Evolutionary conservation across 805 yeast species (phyloP), one percentile per base, ranked within the genome.

Genomic region (Sugiyamaella marilandica): DNA sequence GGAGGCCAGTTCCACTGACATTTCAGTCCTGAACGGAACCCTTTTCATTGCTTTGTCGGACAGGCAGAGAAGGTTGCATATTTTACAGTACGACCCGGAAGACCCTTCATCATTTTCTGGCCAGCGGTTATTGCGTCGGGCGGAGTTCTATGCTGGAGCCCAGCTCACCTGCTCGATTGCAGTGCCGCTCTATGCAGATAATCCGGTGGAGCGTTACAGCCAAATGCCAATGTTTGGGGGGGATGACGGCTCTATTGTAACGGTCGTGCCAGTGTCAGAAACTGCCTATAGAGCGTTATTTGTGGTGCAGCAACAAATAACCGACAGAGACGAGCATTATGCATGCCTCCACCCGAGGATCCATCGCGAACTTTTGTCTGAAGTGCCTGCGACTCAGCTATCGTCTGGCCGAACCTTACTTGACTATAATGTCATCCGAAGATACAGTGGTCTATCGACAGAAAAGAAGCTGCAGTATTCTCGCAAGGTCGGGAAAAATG

Each of bases 81-180:
- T 92, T 9, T 68, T 89, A 39, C 87, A 87, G 62, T 94, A 87
- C 65, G 95, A 94, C 58, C 98, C 98, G 0, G 97, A 91, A 56
- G 96, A 89, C 63, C 86, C 94, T 0, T 76, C 78, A 19, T 88
- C 97, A 1, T 70, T 82, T 41, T 82, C 88, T 51, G 98, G 98
- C 5, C 87, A 84, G 58, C 73, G 82, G 55, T 74, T 94, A 49
- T 69, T 92, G 13, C 80, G 83, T 51, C 81, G 82, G 57, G 77
- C 91, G 0, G 81, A 86, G 13, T 84, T 91, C 65, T 82, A 83
- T 60, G 70, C 83, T 19, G 89, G 91, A 60, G 76, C 83, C 13
- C 64, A 74, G 4, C 59, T 68, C 35, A 56, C 58, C 13, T 33
- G 66, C 10, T 57, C 70, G 62, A 49, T 49, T 2, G 56, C 65